These are phyloP conservation scores for Cichorium intybus DNA, from an alignment of 140 eudicot species.

Conservation along the genomic window DNA sequence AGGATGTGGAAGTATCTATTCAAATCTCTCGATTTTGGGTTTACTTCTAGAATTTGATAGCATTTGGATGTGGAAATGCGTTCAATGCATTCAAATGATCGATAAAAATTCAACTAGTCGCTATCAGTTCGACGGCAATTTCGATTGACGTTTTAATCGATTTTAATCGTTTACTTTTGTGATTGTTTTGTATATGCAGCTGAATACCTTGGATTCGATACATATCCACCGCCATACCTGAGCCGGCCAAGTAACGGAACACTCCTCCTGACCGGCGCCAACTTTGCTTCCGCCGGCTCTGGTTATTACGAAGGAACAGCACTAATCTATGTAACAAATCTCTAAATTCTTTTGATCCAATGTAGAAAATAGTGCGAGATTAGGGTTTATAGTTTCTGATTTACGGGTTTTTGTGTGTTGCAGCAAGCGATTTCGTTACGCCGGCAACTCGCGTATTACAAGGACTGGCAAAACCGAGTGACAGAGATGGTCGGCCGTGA, in stretches of 20 bases:
- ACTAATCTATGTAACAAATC: slow-evolving; percentile 37
- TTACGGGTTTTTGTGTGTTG: slow-evolving; percentile 1
- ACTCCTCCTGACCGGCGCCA: slow-evolving; percentile 57
- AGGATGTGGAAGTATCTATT: no score
- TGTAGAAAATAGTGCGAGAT: neutral
- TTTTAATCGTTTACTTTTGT: neutral
- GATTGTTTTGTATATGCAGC: slow-evolving; percentile 31
- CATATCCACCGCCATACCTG: slow-evolving; percentile 72
- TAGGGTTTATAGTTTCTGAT: neutral
- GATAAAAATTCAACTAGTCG: neutral
- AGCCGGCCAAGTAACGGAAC: slow-evolving; percentile 34
- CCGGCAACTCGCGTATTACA: slow-evolving; percentile 55
- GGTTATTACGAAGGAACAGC: slow-evolving; percentile 66
- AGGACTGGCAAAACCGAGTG: slow-evolving; percentile 64
- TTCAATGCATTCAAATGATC: neutral
- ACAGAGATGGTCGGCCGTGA: slow-evolving; percentile 52
- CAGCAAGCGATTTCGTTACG: slow-evolving; percentile 60
- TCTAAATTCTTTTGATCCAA: neutral
- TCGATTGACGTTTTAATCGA: neutral
- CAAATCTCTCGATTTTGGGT: neutral
- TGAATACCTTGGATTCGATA: slow-evolving; percentile 61
- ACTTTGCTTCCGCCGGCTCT: slow-evolving; percentile 80
- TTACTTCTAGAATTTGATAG: no score
- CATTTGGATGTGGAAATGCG: neutral
- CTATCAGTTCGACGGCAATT: neutral